Evolutionary conservation across 352 stramenopile species (phyloP), one percentile per base, ranked within the genome.

Genomic region (Thraustochytrium striatum): DNA sequence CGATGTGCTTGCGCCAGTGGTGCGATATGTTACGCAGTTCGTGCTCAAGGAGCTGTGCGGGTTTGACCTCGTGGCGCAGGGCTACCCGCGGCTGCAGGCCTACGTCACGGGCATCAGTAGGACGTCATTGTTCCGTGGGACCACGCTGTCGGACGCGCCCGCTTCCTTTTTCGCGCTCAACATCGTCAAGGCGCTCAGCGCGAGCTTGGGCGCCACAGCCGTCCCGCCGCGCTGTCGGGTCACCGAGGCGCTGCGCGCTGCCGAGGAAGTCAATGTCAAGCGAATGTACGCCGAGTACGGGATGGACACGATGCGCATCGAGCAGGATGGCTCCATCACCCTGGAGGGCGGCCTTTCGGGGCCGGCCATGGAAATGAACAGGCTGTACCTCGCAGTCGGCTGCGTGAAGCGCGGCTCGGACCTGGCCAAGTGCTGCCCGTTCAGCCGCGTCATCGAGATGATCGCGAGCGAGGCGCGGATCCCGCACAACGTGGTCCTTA

Each of bases 291-390:
- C 33, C 16, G 53, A 33, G 16, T 70, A 70, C 30, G 59, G 59
- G 2, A 30, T 53, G 16, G 59, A 70, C 33, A 52, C 2, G 0
- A n/a, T 70, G 5, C 11, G n/a, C 21, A 38, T 70, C 35, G 59
- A 7, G 3, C 25, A 5, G 21, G 59, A 70, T 28, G 59, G 59
- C 3, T 70, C 59, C 8, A 52, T 70, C 59, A 57, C 16, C 41
- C 9, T 52, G 59, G 25, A 70, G 28, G 59, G 59, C 25, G 59
- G 59, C 21, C 21, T 70, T n/a, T 19, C 59, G 25, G 59, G 59
- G 1, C 59, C 59, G 3, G 19, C 59, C 8, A 53, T 70, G 3
- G 59, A 70, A 25, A 70, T 70, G 59, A 70, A 70, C 59, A 70
- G 9, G 36, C 25, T 70, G 13, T 70, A 70, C 59, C 30, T 70